phyloP scores from a whole-genome alignment of 2,329 filamentous ascomycete genomes.

The Talaromyces marneffei region DNA sequence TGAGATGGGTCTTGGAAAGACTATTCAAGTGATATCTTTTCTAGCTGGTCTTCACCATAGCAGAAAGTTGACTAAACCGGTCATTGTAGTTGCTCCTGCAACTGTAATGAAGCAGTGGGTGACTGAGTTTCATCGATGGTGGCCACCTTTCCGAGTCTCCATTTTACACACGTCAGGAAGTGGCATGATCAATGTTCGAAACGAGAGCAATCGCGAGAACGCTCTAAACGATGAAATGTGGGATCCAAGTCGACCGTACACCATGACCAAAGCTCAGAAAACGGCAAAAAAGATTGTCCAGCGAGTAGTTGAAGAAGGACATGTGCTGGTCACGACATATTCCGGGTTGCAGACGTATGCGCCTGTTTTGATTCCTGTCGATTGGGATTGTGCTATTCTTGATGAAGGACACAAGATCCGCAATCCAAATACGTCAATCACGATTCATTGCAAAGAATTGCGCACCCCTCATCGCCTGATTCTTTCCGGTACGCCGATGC shows the following conservation, averaged over 20 bases:
- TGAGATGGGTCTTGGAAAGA: conserved; percentile 99
- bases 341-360: conserved; percentile 91
- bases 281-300: conserved; percentile 76
- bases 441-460: conserved; percentile 89
- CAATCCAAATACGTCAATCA: conserved; percentile 91
- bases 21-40: conserved; percentile 73
- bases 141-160: conserved; percentile 94
- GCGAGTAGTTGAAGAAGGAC: conserved; percentile 73
- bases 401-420: conserved; percentile 98
- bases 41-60: conserved; percentile 90
- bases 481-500: conserved; percentile 92
- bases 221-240: conserved; percentile 54
- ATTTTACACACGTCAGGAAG: conserved; percentile 94
- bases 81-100: conserved; percentile 87
- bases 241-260: conserved; percentile 38
- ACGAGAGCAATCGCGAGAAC: conserved; percentile 58
- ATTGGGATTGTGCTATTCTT: conserved; percentile 90
- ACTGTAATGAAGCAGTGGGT: conserved; percentile 98
- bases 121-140: conserved; percentile 97
- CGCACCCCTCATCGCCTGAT: conserved; percentile 87
- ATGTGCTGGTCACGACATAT: conserved; percentile 93
- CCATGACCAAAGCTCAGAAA: conserved; percentile 51
- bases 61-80: conserved; percentile 72
- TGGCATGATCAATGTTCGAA: conserved; percentile 79
- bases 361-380: conserved; percentile 69